Evolutionary conservation across 768 basidiomycete species (phyloP).

Genomic region (Lactifluus subvellereus): DNA sequence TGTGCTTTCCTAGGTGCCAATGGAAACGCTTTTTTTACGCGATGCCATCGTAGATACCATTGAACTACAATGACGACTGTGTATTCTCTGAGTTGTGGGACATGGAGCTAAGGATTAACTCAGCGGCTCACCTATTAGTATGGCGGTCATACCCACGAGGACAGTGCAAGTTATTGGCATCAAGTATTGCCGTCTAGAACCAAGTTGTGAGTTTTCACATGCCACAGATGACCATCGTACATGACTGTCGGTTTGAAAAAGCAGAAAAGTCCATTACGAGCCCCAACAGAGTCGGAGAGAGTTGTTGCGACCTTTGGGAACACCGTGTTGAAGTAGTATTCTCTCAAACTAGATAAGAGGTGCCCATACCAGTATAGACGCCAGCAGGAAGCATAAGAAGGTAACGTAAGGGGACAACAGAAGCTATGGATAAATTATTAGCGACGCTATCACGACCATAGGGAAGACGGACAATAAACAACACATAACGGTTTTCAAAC

Average conservation of each 20-base stretch:
- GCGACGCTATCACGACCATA: background rate
- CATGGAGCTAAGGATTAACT: background rate
- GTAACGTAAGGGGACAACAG: slow-evolving; percentile 37
- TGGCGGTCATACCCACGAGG: slow-evolving; percentile 36
- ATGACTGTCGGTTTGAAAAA: slow-evolving; percentile 31
- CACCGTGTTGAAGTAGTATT: background rate
- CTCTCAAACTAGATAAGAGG: background rate
- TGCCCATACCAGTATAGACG: slow-evolving; percentile 28
- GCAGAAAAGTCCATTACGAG: slow-evolving; percentile 48
- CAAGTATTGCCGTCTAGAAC: slow-evolving; percentile 21
- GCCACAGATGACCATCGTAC: slow-evolving; percentile 31
- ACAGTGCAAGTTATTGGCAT: slow-evolving; percentile 43
- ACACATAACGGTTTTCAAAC: slow-evolving; percentile 28
- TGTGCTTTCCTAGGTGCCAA: slow-evolving; percentile 36
- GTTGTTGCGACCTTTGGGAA: slow-evolving; percentile 21
- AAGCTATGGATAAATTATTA: slow-evolving; percentile 28
- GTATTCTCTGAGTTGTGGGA: slow-evolving; percentile 2
- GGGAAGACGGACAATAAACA: slow-evolving; percentile 25
- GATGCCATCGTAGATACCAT: slow-evolving; percentile 37
- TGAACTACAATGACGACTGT: slow-evolving; percentile 41
- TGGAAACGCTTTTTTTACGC: slow-evolving; percentile 38
- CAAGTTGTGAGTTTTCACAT: background rate
- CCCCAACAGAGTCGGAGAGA: slow-evolving; percentile 27
- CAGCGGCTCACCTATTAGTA: slow-evolving; percentile 40
- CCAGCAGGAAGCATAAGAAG: slow-evolving; percentile 38